These are phyloP conservation scores for Penicillium digitatum DNA, from an alignment of 2,329 filamentous ascomycete genomes.

Conservation along the genomic window DNA sequence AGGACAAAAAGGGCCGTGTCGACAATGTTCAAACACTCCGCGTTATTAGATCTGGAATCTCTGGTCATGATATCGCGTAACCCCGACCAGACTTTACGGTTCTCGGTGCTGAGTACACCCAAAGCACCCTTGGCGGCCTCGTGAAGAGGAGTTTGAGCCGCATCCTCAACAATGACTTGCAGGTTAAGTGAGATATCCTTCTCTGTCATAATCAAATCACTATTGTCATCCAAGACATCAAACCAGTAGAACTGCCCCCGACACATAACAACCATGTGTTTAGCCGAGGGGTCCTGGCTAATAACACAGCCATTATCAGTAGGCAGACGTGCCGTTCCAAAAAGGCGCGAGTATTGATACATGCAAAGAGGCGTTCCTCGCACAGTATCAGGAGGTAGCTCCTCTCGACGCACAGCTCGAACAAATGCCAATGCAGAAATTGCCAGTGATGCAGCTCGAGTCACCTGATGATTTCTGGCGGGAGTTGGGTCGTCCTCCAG, in stretches of 20 bases:
- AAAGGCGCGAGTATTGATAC: slow-evolving; percentile 95
- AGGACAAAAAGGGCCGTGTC: slow-evolving; percentile 90
- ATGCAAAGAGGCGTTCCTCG: slow-evolving; percentile 86
- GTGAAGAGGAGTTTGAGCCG: slow-evolving; percentile 80
- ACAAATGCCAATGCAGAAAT: slow-evolving; percentile 90
- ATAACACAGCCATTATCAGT: slow-evolving; percentile 95
- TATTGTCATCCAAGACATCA: slow-evolving; percentile 90
- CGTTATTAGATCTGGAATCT: slow-evolving; percentile 87
- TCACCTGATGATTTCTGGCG: slow-evolving; percentile 93
- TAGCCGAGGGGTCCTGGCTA: slow-evolving; percentile 86
- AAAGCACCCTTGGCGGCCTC: slow-evolving; percentile 93
- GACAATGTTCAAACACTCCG: slow-evolving; percentile 91
- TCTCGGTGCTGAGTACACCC: slow-evolving; percentile 92
- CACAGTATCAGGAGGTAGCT: slow-evolving; percentile 82
- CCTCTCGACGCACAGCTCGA: slow-evolving; percentile 84
- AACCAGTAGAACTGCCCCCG: slow-evolving; percentile 99
- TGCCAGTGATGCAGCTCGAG: slow-evolving; percentile 84
- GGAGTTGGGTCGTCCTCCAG: slow-evolving; percentile 96
- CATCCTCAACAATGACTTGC: slow-evolving; percentile 87
- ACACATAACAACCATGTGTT: slow-evolving; percentile 88
- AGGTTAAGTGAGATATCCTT: slow-evolving; percentile 89
- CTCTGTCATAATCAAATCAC: slow-evolving; percentile 94
- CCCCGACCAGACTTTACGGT: slow-evolving; percentile 92
- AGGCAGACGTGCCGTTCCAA: slow-evolving; percentile 89
- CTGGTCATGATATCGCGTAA: slow-evolving; percentile 81